Base-by-base conservation (phyloP, 768 basidiomycete genomes). In the Lactarius hatsudake region DNA sequence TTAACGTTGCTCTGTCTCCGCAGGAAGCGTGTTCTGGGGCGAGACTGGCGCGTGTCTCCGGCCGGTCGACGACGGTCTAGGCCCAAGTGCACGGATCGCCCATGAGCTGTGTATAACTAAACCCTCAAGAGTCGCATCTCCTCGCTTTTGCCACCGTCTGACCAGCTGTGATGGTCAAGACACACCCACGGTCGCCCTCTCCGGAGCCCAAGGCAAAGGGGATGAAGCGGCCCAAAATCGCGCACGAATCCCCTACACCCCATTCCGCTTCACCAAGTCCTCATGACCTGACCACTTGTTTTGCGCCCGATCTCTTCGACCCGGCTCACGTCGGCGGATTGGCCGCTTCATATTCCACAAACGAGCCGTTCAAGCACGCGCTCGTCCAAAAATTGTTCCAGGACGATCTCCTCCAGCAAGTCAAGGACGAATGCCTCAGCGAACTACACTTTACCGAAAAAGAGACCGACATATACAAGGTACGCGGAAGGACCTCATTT, bases 391-490 rank as follows among this genome's bases (percentile, higher is more conserved):
- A 88, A 72, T 82, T 98, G 23, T 91, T 98, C 77, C 87, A 90
- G 72, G 89, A 95, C 71, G 89, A 89, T 8, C 82, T 98, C 32
- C 82, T 98, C 38, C 81, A 82, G 72, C 83, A 83, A 38, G 94
- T 94, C 67, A 90, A 92, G 78, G 89, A 94, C 72, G 94, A 96
- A 76, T 93, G 91, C 71, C 77, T 91, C 63, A 78, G 80, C 60
- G 86, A 94, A 73, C 83, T 96, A 68, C 88, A 82, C 76, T 94
- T 96, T 75, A 84, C 90, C 3, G 89, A 94, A 80, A 98, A 97
- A 79, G 93, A 98, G 82, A 98, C 96, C 2, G 96, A 98, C 74
- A 98, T 98, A 71, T 98, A 98, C 86, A 94, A 93, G 87, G 93
- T 91, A 67, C 66, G 79, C 40, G 51, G 12, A 48, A 23, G 45